Percentiles rank a stretch among this genome's conserved stretches.
Evolutionary conservation across 805 yeast species (phyloP).

Genomic region (Candida saitoana): DNA sequence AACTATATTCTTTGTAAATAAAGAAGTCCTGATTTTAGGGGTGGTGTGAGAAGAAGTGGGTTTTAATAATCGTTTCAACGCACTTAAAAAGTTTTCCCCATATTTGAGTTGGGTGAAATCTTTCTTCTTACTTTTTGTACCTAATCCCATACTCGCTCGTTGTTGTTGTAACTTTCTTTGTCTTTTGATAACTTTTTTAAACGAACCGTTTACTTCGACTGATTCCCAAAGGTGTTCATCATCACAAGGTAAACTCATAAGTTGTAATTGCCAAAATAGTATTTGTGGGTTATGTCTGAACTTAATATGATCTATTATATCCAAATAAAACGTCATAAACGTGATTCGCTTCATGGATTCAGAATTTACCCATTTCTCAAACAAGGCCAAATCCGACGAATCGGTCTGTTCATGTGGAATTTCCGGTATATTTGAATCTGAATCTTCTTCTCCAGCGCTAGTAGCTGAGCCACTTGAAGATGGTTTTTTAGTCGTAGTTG

Average conservation of each 20-base stretch:
- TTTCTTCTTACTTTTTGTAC: constrained; percentile 7
- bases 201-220: constrained; percentile 35
- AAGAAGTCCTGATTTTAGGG: constrained; percentile 14
- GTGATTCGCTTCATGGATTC: constrained; percentile 78
- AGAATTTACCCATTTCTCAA: constrained; percentile 71
- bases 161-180: constrained; percentile 26
- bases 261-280: constrained; percentile 35
- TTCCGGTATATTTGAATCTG: constrained; percentile 15
- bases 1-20: constrained; percentile 61
- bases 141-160: constrained; percentile 3
- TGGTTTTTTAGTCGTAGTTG: constrained; percentile 21
- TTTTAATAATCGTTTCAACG: constrained; percentile 55
- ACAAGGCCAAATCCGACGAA: constrained; percentile 30
- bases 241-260: constrained; percentile 39
- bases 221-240: constrained; percentile 39
- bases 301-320: constrained; percentile 71
- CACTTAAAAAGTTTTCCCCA: constrained; percentile 45
- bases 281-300: constrained; percentile 65
- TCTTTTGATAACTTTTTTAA: constrained; percentile 33
- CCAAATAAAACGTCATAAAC: constrained; percentile 76
- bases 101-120: constrained; percentile 10
- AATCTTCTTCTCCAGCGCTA: constrained; percentile 35
- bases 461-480: constrained; percentile 21
- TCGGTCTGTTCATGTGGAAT: constrained; percentile 11
- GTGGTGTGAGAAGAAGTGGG: constrained; percentile 34